Percentiles rank a stretch among this genome's conserved stretches.
Evolutionary conservation across 2,329 filamentous ascomycete species (phyloP).

Genomic region (Passalora sequoiae): DNA sequence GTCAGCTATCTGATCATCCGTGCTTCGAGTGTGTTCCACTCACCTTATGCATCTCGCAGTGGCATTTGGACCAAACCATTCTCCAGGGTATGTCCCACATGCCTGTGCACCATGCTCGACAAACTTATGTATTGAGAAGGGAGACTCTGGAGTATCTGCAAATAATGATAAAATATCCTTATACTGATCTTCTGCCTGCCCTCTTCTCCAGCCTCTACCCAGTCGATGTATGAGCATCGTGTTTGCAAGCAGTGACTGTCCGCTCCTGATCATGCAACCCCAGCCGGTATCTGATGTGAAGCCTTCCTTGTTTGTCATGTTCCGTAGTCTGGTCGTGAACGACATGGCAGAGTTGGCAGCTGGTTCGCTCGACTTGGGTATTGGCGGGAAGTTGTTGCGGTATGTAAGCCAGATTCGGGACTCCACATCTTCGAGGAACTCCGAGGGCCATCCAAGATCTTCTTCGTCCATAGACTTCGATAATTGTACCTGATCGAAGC

Average conservation of each 20-base stretch:
- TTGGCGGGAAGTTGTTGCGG: conserved; percentile 76
- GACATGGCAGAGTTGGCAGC: conserved; percentile 68
- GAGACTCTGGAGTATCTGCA: conserved; percentile 76
- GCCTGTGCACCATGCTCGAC: conserved; percentile 78
- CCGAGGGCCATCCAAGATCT: conserved; percentile 66
- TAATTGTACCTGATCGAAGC: conserved; percentile 26
- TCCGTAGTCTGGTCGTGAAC: conserved; percentile 76
- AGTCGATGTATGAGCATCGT: conserved; percentile 66
- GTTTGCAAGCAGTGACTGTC: conserved; percentile 89
- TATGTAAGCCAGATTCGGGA: conserved; percentile 96
- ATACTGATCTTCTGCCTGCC: conserved; percentile 55
- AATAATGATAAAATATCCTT: conserved; percentile 71
- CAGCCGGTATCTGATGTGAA: conserved; percentile 94
- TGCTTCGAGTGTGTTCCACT: conserved; percentile 34
- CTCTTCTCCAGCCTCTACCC: conserved; percentile 80
- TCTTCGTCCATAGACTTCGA: conserved; percentile 32
- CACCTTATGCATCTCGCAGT: conserved; percentile 92
- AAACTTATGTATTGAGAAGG: conserved; percentile 93
- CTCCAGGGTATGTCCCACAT: conserved; percentile 90
- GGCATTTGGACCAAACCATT: conserved; percentile 98
- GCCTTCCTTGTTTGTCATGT: conserved; percentile 69
- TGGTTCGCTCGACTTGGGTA: conserved; percentile 71
- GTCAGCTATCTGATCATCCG: conserved; percentile 20
- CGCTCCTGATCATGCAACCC: conserved; percentile 98
- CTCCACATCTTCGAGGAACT: conserved; percentile 88